These are phyloP conservation scores for Saccharomycopsis schoenii DNA, from an alignment of 805 yeast species.

Conservation along the genomic window DNA sequence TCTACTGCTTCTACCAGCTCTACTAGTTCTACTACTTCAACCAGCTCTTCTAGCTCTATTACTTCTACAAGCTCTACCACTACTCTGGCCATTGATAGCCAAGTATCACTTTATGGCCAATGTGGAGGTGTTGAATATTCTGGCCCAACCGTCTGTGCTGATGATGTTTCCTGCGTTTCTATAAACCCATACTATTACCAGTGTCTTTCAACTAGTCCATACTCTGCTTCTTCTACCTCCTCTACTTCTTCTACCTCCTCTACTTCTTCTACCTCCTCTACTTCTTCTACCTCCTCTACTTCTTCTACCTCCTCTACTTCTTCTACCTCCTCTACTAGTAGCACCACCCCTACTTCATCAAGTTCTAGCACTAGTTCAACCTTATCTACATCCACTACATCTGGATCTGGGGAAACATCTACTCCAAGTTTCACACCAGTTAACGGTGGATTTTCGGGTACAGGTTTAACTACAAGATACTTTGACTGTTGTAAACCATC, in stretches of 20 bases:
- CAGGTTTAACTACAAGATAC: constrained; percentile 11
- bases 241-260: not conserved
- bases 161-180: constrained; percentile 21
- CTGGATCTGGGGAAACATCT: not conserved
- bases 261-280: not conserved
- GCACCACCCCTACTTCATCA: not conserved
- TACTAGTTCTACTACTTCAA: not conserved
- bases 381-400: not conserved
- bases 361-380: not conserved
- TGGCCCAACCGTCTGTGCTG: constrained; percentile 21
- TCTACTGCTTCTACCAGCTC: not conserved
- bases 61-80: not conserved
- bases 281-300: not conserved
- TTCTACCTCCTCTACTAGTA: not conserved
- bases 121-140: constrained; percentile 21
- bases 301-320: not conserved
- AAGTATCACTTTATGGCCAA: too few relatives aligned
- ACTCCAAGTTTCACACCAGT: not conserved
- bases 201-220: constrained; percentile 13
- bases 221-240: not conserved
- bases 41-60: not conserved
- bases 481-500: constrained; percentile 16
- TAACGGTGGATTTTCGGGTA: constrained; percentile 8
- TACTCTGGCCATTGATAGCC: not conserved
- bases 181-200: constrained; percentile 23